Conservation (phyloP, 2,329 filamentous ascomycete species). For the Pseudogymnoascus sp. region DNA sequence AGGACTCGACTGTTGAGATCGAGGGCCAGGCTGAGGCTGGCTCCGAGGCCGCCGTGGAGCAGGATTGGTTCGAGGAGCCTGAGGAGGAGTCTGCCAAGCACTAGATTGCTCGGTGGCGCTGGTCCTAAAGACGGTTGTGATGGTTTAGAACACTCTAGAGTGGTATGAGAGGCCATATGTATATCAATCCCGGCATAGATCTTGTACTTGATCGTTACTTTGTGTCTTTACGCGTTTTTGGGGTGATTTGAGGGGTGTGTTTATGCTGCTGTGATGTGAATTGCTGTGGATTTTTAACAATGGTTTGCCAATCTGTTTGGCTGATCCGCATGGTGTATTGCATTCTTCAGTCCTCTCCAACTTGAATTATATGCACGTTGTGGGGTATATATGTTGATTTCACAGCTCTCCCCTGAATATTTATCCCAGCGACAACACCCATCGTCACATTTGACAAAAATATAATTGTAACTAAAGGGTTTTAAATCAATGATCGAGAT, state of each 20-base stretch:
- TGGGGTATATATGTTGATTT: not conserved
- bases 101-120: slow-evolving; percentile 17
- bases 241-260: not conserved
- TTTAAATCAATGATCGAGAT: not conserved
- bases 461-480: not conserved
- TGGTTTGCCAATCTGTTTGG: not conserved
- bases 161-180: slow-evolving; percentile 12
- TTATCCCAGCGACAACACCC: not conserved
- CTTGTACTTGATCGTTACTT: slow-evolving; percentile 10
- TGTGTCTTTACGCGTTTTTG: not conserved
- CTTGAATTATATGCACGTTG: not conserved
- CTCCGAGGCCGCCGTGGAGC: slow-evolving; percentile 50
- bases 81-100: slow-evolving; percentile 33
- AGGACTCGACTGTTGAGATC: slow-evolving; percentile 87
- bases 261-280: not conserved
- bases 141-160: slow-evolving; percentile 8
- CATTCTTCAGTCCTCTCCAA: not conserved
- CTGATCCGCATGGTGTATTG: not conserved
- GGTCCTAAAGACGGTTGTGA: slow-evolving; percentile 4
- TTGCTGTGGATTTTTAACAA: not conserved
- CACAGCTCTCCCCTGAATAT: not conserved
- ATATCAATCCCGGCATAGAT: slow-evolving; percentile 11
- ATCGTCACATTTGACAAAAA: not conserved
- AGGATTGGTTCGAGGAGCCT: slow-evolving; percentile 81
- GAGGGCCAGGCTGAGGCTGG: slow-evolving; percentile 70